Base-by-base conservation (phyloP, 176 grass and related monocot species). In the Zea luxurians region DNA sequence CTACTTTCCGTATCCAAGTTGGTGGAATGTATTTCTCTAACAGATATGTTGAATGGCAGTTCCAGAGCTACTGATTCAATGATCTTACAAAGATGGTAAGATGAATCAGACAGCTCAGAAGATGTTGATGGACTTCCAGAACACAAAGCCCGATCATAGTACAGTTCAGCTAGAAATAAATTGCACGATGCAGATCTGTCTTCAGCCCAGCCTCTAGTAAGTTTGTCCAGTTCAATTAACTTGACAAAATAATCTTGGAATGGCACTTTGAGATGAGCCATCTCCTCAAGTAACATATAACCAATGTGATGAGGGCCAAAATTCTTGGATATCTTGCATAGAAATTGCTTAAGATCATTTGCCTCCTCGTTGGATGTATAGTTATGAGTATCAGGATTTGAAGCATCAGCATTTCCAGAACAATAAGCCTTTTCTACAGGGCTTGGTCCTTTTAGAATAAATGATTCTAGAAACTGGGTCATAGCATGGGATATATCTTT, bases 91-190 rank as follows among this genome's bases (percentile, higher is more conserved):
- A 97, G 84, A 86, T 92, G 89, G 82, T 94, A 94, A 77, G 82
- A 86, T 66, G 85, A 89, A 84, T 97, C 89, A 84, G 85, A 88
- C 18, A 92, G 70, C 48, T 90, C 86, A 52, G 73, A 84, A 54
- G 78, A 85, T 83, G 77, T 86, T 73, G 74, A 83, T 86, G 83
- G 87, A 73, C 71, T 88, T 83, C 75, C 75, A 80, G 83, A 89
- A 87, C 82, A 91, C 47, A 88, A 73, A 80, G 87, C 95, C 58
- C 11, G 78, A 83, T 97, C 95, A 86, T 90, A 90, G 82, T 89
- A 97, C 79, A 97, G 40, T 80, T 97, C 91, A 86, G 89, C 91
- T 74, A 97, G 85, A 97, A 93, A 97, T 89, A 97, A 93, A 77
- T 83, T 81, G 70, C 91, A 97, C 40, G 83, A 46, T 12, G 50